These are phyloP conservation scores for Pythium aquatile DNA, from an alignment of 352 stramenopile genomes.

Conservation along the genomic window DNA sequence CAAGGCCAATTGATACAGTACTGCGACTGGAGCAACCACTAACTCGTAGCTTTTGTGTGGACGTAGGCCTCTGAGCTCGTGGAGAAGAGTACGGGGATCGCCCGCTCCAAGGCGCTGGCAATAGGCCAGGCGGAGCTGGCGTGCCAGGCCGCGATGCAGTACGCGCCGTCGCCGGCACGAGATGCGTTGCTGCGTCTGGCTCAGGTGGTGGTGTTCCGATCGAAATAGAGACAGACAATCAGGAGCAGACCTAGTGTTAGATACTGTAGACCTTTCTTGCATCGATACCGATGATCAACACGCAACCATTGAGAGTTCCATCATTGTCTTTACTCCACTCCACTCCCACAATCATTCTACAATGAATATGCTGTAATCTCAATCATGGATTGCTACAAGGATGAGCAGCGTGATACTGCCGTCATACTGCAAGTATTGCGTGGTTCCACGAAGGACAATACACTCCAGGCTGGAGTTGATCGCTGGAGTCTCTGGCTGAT, in stretches of 20 bases:
- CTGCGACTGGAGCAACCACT: too few relatives aligned
- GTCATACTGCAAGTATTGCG: too few relatives aligned
- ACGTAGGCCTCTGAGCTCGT: slow-evolving; percentile 84
- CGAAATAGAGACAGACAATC: slow-evolving; percentile 62
- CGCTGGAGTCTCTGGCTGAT: too few relatives aligned
- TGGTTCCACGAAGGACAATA: too few relatives aligned
- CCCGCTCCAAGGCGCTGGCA: slow-evolving; percentile 93
- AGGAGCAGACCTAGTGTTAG: background rate
- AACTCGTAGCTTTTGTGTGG: background rate
- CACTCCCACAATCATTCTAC: too few relatives aligned
- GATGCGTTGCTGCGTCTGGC: slow-evolving; percentile 87
- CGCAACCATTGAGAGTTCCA: too few relatives aligned
- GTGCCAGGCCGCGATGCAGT: slow-evolving; percentile 90
- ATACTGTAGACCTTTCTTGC: background rate
- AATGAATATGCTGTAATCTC: too few relatives aligned
- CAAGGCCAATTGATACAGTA: too few relatives aligned
- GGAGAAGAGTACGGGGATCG: slow-evolving; percentile 90
- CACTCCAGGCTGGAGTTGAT: too few relatives aligned
- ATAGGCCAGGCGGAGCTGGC: slow-evolving; percentile 95
- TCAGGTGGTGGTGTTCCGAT: slow-evolving; percentile 85
- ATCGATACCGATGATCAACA: background rate
- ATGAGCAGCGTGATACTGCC: too few relatives aligned
- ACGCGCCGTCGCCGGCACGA: slow-evolving; percentile 75
- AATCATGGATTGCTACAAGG: too few relatives aligned
- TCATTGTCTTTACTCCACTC: too few relatives aligned